Conservation (phyloP, 345 rosid genomes). For the Cardamine chenopodiifolia region DNA sequence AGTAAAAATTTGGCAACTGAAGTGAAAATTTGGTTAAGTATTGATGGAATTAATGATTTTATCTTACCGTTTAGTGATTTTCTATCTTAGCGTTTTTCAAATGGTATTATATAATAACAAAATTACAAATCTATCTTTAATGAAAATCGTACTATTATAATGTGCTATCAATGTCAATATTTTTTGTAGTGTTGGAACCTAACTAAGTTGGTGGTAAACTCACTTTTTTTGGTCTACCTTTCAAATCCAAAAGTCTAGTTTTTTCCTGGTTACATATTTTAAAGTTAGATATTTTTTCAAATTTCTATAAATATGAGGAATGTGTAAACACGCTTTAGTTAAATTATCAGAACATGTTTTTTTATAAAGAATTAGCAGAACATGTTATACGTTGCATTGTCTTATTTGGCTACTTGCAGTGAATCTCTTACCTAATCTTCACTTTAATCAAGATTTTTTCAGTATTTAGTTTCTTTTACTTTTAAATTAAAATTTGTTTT, state of each 20-base stretch:
- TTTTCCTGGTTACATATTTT: neutral
- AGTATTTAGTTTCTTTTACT: constrained; percentile 26
- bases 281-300: neutral
- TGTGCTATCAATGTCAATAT: no score
- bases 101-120: no score
- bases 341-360: neutral
- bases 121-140: no score
- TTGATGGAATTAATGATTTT: no score
- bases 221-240: neutral
- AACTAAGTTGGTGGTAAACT: neutral
- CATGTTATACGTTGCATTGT: constrained; percentile 10
- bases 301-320: neutral
- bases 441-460: constrained; percentile 32
- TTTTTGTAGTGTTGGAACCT: neutral
- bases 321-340: neutral
- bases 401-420: constrained; percentile 22
- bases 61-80: no score
- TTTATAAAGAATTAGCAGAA: neutral
- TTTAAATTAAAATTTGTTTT: neutral
- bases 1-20: no score
- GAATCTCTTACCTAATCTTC: constrained; percentile 38
- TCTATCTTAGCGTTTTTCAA: no score
- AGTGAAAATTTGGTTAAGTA: no score
- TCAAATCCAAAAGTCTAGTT: neutral
- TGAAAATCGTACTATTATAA: no score